Conservation (phyloP, 108 stramenopile genomes). For the Skeletonema tropicum region DNA sequence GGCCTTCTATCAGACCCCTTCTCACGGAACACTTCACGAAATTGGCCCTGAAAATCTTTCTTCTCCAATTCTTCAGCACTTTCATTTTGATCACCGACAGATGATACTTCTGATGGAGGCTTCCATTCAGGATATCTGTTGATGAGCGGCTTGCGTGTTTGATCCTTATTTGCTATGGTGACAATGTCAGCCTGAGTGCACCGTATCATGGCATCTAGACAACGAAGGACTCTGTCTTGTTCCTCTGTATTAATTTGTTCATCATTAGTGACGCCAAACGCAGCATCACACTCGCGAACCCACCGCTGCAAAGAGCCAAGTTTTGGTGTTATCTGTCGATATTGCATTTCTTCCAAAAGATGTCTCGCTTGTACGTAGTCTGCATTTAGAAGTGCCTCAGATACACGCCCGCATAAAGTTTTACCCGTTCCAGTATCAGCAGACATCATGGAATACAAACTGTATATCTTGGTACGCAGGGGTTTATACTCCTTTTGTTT, state of each 20-base stretch:
- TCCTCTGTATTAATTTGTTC: slow-evolving; percentile 19
- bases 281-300: slow-evolving; percentile 42
- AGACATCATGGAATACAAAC: slow-evolving; percentile 12
- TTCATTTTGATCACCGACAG: neutral
- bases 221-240: slow-evolving; percentile 35
- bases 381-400: slow-evolving; percentile 11
- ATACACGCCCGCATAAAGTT: slow-evolving; percentile 12
- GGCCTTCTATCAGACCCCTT: slow-evolving; percentile 25
- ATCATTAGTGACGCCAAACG: slow-evolving; percentile 10
- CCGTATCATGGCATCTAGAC: slow-evolving; percentile 26
- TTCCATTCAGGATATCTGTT: slow-evolving; percentile 8
- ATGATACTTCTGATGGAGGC: slow-evolving; percentile 11
- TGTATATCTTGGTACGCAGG: slow-evolving; percentile 4
- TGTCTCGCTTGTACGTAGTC: slow-evolving; percentile 17
- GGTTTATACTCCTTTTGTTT: slow-evolving; percentile 12
- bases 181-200: slow-evolving; percentile 14
- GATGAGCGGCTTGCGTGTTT: neutral
- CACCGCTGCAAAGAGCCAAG: slow-evolving; percentile 39
- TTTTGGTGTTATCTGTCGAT: slow-evolving; percentile 19
- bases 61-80: neutral
- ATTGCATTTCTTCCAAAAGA: slow-evolving; percentile 12
- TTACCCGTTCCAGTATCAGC: slow-evolving; percentile 1
- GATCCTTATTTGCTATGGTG: slow-evolving; percentile 4
- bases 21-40: slow-evolving; percentile 36
- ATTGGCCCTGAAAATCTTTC: slow-evolving; percentile 4